Base-by-base conservation (phyloP, 192 early-diverging fungal genomes). In the Coemansia sp. region DNA sequence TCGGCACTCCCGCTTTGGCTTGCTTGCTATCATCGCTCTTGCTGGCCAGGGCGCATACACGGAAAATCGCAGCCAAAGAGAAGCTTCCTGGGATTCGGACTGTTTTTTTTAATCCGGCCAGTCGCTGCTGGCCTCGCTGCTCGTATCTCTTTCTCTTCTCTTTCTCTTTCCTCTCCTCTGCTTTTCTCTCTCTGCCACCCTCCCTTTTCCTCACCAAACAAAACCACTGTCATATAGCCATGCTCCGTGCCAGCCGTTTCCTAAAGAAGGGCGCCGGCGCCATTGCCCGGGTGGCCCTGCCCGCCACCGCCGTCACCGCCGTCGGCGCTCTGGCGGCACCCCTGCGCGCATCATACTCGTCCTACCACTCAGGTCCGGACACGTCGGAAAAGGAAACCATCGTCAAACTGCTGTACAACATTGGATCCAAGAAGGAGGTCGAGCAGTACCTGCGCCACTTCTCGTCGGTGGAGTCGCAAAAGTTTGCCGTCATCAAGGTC, bases 401-500 rank as follows among this genome's bases (percentile, higher is more conserved):
- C 54, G 80, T 86, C 25, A 88, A 85, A 64, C 74, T 92, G 15
- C 80, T 99, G 24, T 97, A 99, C 80, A 99, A 97, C 72, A 97
- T 99, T 75, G 97, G 95, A 28, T 97, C 94, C 9, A 92, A 92
- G 65, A 95, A 94, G 77, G 97, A 99, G 60, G 95, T 97, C 17
- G 94, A 99, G 65, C 94, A 96, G 80, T 99, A 99, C 53, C 83
- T 99, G 46, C 84, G 89, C 26, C 92, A 94, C 58, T 99, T 99
- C 66, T 91, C 93, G 1, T 92, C 90, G 0, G 97, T 97, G 37
- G 94, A 97, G 72, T 93, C 91, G 18, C 97, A 99, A 81, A 95
- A 97, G 79, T 99, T 99, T 78, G 97, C 97, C 7, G 94, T 99
- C 30, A 96, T 99, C 81, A 99, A 99, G 72, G 96, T 99, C 19